phyloP scores from a whole-genome alignment of 768 basidiomycete genomes.

The Leucocoprinus birnbaumii region DNA sequence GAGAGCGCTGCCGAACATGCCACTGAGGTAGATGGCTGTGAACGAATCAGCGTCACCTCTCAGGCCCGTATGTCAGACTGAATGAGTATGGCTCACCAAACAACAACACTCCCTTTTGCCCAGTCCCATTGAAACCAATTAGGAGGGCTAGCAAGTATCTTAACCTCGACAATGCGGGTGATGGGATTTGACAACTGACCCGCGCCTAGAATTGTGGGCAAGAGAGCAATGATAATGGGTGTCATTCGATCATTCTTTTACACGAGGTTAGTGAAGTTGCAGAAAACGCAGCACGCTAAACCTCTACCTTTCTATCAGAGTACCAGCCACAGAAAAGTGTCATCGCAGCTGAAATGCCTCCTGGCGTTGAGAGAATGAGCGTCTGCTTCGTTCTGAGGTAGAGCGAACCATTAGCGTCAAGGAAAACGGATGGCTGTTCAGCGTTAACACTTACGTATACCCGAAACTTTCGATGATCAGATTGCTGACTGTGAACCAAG shows the following conservation, averaged over 20 bases:
- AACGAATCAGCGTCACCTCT: not conserved
- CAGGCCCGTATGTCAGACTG: not conserved
- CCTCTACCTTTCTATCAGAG: conserved; percentile 55
- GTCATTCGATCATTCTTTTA: conserved; percentile 54
- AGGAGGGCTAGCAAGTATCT: conserved; percentile 34
- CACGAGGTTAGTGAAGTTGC: not conserved
- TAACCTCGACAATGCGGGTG: not conserved
- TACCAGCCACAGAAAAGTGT: conserved; percentile 59
- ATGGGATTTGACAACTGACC: too few relatives aligned
- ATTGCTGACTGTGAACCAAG: conserved; percentile 45
- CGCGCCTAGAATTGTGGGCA: conserved; percentile 57
- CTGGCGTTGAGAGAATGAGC: conserved; percentile 56
- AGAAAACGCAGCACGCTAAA: not conserved
- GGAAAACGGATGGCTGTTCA: not conserved
- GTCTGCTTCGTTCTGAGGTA: conserved; percentile 52
- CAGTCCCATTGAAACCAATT: conserved; percentile 49
- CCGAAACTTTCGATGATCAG: conserved; percentile 62
- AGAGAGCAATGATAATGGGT: conserved; percentile 53
- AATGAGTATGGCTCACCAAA: conserved; percentile 39
- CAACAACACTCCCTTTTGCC: conserved; percentile 48
- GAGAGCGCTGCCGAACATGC: conserved; percentile 58
- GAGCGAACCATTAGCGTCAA: not conserved
- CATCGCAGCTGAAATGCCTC: conserved; percentile 47
- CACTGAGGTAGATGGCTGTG: conserved; percentile 44
- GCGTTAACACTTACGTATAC: conserved; percentile 45